phyloP scores from a whole-genome alignment of 2,329 filamentous ascomycete genomes.

The Xylariaceae sp. region DNA sequence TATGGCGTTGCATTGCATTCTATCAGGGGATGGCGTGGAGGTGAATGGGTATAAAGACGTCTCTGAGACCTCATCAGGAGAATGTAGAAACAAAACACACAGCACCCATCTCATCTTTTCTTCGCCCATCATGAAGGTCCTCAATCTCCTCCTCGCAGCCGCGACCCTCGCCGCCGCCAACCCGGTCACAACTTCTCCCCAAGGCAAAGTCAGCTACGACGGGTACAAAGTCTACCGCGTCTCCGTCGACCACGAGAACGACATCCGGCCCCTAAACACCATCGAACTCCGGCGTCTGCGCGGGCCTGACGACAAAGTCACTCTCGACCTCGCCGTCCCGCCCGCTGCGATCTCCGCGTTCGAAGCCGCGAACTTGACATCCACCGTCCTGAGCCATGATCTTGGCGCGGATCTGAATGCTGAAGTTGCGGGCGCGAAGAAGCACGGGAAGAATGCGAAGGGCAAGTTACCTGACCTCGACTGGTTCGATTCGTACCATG shows the following conservation, averaged over 20 bases:
- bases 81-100: not conserved
- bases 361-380: constrained; percentile 19
- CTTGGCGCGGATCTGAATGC: constrained; percentile 28
- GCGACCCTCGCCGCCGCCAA: not conserved
- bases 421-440: constrained; percentile 25
- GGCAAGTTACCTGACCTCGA: constrained; percentile 30
- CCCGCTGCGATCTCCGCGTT: constrained; percentile 28
- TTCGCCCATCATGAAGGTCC: constrained; percentile 18
- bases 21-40: not conserved
- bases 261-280: constrained; percentile 20
- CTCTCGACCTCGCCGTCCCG: constrained; percentile 33
- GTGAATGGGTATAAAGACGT: not conserved
- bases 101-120: not conserved
- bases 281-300: constrained; percentile 27
- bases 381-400: constrained; percentile 26
- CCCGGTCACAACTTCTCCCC: not conserved
- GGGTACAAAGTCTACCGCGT: constrained; percentile 34
- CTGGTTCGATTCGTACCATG: constrained; percentile 51
- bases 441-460: not conserved
- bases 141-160: constrained; percentile 12
- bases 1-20: constrained; percentile 18
- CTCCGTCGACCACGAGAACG: constrained; percentile 16
- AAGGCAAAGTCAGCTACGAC: constrained; percentile 28
- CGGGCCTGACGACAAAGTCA: not conserved
- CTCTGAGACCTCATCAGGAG: no score